These are phyloP conservation scores for Fusarium keratoplasticum DNA, from an alignment of 2,329 filamentous ascomycete genomes.

Conservation along the genomic window DNA sequence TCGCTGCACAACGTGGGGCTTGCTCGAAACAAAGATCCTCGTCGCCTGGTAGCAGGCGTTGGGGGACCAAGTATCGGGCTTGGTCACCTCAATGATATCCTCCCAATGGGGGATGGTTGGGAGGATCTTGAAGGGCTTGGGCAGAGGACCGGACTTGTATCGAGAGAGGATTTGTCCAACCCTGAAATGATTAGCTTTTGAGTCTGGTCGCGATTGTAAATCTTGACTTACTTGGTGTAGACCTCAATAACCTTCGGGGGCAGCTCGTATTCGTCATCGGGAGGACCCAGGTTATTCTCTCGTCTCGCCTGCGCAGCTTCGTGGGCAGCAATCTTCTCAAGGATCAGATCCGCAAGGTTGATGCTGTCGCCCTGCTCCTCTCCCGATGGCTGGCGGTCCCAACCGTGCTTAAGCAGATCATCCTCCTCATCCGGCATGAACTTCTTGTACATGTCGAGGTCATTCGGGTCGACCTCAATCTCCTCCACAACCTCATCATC, in stretches of 20 bases:
- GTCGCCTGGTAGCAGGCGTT: slow-evolving; percentile 90
- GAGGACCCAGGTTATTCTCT: slow-evolving; percentile 58
- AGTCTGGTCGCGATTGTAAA: too few species aligned
- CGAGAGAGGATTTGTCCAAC: slow-evolving; percentile 89
- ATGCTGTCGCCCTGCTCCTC: slow-evolving; percentile 67
- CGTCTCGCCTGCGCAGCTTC: slow-evolving; percentile 73
- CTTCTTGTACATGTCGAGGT: slow-evolving; percentile 90
- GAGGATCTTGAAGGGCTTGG: slow-evolving; percentile 97
- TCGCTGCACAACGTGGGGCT: slow-evolving; percentile 81
- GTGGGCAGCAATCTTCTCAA: slow-evolving; percentile 93
- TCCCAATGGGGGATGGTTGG: slow-evolving; percentile 93
- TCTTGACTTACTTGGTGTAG: slow-evolving; percentile 78
- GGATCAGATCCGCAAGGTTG: slow-evolving; percentile 91
- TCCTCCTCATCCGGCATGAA: slow-evolving; percentile 83
- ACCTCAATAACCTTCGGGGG: slow-evolving; percentile 94
- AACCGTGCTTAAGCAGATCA: slow-evolving; percentile 76
- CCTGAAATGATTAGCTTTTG: slow-evolving; percentile 55
- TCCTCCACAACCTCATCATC: slow-evolving; percentile 79
- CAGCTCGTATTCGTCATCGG: slow-evolving; percentile 86
- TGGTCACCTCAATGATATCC: slow-evolving; percentile 85
- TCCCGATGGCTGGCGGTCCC: slow-evolving; percentile 59
- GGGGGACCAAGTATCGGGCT: slow-evolving; percentile 78
- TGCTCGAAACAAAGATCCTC: slow-evolving; percentile 89
- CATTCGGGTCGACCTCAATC: slow-evolving; percentile 86
- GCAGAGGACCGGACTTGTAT: slow-evolving; percentile 95